Conservation (phyloP, 345 rosid species). For the Citrus unshiu region DNA sequence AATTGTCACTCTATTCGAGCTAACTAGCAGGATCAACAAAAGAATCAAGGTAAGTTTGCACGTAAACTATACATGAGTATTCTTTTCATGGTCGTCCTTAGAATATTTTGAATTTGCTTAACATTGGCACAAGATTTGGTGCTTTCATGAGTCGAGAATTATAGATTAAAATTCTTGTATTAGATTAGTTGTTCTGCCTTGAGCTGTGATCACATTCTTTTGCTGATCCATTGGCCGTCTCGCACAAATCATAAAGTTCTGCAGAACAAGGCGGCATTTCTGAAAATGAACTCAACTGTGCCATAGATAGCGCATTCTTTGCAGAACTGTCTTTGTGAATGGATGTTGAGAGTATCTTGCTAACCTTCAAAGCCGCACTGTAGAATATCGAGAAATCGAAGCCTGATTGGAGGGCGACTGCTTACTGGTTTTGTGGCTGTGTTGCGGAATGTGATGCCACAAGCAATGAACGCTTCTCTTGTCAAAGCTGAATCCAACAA, state of each 20-base stretch:
- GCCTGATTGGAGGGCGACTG: constrained; percentile 87
- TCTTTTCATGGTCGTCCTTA: constrained; percentile 83
- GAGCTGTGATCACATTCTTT: constrained; percentile 66
- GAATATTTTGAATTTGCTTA: constrained; percentile 46
- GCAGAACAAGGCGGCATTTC: constrained; percentile 76
- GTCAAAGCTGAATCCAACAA: too few relatives aligned
- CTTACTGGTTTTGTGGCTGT: constrained; percentile 61
- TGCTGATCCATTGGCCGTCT: constrained; percentile 64
- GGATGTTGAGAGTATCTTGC: constrained; percentile 77
- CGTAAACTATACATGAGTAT: constrained; percentile 57
- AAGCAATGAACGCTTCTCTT: too few relatives aligned
- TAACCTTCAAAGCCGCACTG: constrained; percentile 70
- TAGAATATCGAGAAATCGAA: constrained; percentile 79
- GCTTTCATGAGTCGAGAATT: constrained; percentile 68
- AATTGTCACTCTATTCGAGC: constrained; percentile 70
- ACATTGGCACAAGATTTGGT: constrained; percentile 52
- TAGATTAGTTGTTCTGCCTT: constrained; percentile 72
- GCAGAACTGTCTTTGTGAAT: constrained; percentile 81
- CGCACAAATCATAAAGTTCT: constrained; percentile 71
- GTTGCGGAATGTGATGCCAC: constrained; percentile 6
- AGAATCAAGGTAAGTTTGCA: constrained; percentile 57
- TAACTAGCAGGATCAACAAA: constrained; percentile 73
- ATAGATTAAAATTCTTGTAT: constrained; percentile 77
- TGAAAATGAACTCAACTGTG: constrained; percentile 83
- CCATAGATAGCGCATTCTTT: constrained; percentile 73